Base-by-base conservation (phyloP, 768 basidiomycete genomes). In the Udeniomyces megalosporus region DNA sequence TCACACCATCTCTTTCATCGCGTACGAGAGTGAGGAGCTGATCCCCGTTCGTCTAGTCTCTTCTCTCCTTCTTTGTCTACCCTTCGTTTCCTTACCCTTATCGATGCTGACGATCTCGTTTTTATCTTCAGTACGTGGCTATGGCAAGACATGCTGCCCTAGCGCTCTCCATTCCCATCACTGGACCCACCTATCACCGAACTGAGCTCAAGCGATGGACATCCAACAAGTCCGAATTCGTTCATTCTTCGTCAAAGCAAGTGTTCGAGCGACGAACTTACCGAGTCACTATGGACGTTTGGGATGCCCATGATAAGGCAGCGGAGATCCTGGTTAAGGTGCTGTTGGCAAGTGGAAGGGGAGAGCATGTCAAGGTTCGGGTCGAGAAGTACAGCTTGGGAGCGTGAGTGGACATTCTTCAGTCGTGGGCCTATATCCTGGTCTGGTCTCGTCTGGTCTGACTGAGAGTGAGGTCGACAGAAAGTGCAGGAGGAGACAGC, bases 231-330 rank as follows among this genome's bases (percentile, higher is more conserved):
- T 54, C 52, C 2, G 44, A 58, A 5, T 60, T 59, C 63, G 63
- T 60, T 26, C 58, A 59, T 28, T 51, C 63, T 2, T 29, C 38
- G 45, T 50, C 51, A 15, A 65, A 65, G 53, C 24, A 60, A 17
- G 32, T 65, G 20, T 60, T 59, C 22, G 63, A 65, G 52, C 56
- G 62, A 32, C 42, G 57, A 11, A 56, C 54, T 14, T 58, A 44
- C 48, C 11, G 10, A 32, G 14, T 29, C 22, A 31, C 38, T 38
- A 45, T 63, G 15, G 62, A 63, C 49, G 44, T 63, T 7, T 63
- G 56, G 55, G 62, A 63, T 46, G 62, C 62, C 24, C 34, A 63
- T 42, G 62, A 63, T 34, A 63, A 63, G 56, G 57, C 56, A 11
- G 62, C 32, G 10, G 62, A 63, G 50, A 47, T 63, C 14, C 24